These are phyloP conservation scores for Botryotinia calthae DNA, from an alignment of 2,329 filamentous ascomycete species.

Conservation along the genomic window DNA sequence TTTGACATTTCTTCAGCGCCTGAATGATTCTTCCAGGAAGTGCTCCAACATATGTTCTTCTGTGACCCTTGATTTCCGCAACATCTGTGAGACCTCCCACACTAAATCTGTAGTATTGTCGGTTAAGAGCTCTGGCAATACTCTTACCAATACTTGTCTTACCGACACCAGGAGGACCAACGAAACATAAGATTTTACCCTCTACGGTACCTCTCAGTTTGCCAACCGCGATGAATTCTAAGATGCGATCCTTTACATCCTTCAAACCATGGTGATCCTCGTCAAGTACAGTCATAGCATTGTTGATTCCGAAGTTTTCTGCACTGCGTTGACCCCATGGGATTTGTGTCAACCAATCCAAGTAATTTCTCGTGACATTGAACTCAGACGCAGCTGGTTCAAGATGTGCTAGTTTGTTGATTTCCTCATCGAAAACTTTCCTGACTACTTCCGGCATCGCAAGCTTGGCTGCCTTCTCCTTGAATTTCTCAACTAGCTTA, in stretches of 20 bases:
- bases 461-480: slow-evolving; percentile 87
- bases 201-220: slow-evolving; percentile 96
- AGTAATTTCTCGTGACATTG: slow-evolving; percentile 96
- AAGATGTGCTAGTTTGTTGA: slow-evolving; percentile 93
- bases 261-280: slow-evolving; percentile 97
- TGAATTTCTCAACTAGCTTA: slow-evolving; percentile 96
- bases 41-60: slow-evolving; percentile 93
- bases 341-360: slow-evolving; percentile 98
- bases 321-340: slow-evolving; percentile 94
- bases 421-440: slow-evolving; percentile 97
- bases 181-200: slow-evolving; percentile 97
- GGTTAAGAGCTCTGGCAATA: slow-evolving; percentile 88
- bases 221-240: slow-evolving; percentile 97
- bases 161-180: slow-evolving; percentile 93
- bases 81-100: slow-evolving; percentile 96
- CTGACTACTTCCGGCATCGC: slow-evolving; percentile 96
- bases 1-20: slow-evolving; percentile 97
- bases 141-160: slow-evolving; percentile 99
- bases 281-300: slow-evolving; percentile 86
- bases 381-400: slow-evolving; percentile 97
- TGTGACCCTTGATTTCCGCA: slow-evolving; percentile 96
- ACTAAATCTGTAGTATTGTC: slow-evolving; percentile 97
- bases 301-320: slow-evolving; percentile 93
- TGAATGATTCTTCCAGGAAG: slow-evolving; percentile 96
- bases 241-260: slow-evolving; percentile 96